Evolutionary conservation across 2,329 filamentous ascomycete genomes (phyloP), one percentile per base, ranked within the genome.

Genomic region (Phaeosphaeria sp.): DNA sequence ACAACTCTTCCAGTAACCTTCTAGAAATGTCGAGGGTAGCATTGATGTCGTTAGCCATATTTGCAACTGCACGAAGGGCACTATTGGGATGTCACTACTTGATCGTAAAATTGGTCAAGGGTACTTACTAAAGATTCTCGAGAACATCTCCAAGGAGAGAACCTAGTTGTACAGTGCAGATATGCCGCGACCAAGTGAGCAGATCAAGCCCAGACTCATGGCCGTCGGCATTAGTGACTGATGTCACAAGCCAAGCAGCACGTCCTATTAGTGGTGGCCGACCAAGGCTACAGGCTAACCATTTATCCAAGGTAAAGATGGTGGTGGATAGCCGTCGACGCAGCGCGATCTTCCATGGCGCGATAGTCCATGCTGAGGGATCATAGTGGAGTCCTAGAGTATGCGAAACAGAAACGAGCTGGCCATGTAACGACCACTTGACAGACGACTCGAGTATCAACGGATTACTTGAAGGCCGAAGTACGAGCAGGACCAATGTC

Each of bases 321-420:
- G 51, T 55, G 22, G 6, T 53, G 22, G 55, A 58, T 6, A 61
- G 15, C 13, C 58, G 55, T 11, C 58, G 55, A 20, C 58, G 58
- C n/a, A 61, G 44, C 15, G 52, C 27, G 15, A 55, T 53, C 21
- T 61, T 52, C 58, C 52, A 61, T 11, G 48, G 49, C 3, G 55
- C 51, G 23, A 61, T 61, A 30, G 49, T 50, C 58, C 55, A 61
- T 47, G 42, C 30, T 9, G 46, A 50, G 7, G 58, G 58, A 41
- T 61, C 55, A 20, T 58, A 47, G 18, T 61, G 58, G 27, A 61
- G 46, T 6, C 58, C 58, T 21, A 61, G 15, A n/a, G 15, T 58
- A 47, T 61, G 58, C 33, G 55, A 44, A 18, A 52, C 36, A 18
- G 51, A 39, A 22, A 61, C 55, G 17, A 61, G 55, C 17, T 48